Percentiles rank a stretch among this genome's conserved stretches.
Conservation (phyloP, 31 red algal genomes). For the Porphyra umbilicalis region DNA sequence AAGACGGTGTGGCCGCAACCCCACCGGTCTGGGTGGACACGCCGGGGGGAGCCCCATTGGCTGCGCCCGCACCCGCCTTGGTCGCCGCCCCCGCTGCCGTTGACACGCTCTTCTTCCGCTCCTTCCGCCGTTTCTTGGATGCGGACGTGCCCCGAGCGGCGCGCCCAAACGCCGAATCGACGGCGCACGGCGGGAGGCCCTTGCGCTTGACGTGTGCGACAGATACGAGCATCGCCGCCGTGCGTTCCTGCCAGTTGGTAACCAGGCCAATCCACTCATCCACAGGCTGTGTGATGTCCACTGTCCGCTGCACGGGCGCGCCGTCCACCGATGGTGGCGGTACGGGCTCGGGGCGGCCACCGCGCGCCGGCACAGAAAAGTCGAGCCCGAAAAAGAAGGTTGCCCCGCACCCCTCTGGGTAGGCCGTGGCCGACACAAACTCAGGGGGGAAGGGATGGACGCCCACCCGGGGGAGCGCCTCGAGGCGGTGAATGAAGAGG, state of each 20-base stretch:
- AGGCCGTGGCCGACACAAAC: conserved; percentile 27
- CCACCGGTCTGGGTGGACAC: too few species aligned
- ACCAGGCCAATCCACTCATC: conserved; percentile 41
- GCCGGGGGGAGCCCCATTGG: too few species aligned
- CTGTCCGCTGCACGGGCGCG: conserved; percentile 17
- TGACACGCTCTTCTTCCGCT: background rate
- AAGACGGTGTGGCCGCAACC: background rate
- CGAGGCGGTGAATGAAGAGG: conserved; percentile 66
- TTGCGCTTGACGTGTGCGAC: conserved; percentile 17
- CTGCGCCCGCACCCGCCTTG: background rate
- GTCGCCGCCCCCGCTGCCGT: background rate
- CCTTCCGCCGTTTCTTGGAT: background rate
- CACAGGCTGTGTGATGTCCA: conserved; percentile 57
- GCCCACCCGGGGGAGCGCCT: conserved; percentile 42
- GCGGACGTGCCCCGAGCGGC: background rate
- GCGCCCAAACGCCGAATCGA: background rate
- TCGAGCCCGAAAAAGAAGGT: conserved; percentile 63
- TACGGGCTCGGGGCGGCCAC: conserved; percentile 3
- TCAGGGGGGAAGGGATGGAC: conserved; percentile 55
- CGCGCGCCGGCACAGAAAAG: background rate
- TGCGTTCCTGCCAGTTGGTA: conserved; percentile 40
- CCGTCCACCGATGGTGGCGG: conserved; percentile 9
- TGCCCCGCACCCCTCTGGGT: conserved; percentile 45
- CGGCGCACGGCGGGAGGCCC: conserved; percentile 10
- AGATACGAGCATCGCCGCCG: conserved; percentile 50